Conservation (phyloP, 192 early-diverging fungal species). For the Coemansia sp. region DNA sequence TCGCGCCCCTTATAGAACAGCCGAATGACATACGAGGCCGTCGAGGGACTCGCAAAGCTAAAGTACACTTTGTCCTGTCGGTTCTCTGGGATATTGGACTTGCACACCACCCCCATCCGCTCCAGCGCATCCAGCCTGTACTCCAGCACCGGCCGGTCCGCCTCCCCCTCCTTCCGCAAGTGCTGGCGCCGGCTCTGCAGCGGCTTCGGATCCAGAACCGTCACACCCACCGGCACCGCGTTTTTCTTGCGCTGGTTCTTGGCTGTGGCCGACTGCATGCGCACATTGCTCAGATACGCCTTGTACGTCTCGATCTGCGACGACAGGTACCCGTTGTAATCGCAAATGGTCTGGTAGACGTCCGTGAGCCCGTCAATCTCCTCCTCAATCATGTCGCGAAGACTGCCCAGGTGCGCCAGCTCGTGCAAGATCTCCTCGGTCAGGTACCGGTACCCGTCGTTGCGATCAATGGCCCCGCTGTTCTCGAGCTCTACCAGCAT, state of each 20-base stretch:
- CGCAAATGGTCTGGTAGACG: slow-evolving; percentile 89
- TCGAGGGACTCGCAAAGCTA: slow-evolving; percentile 80
- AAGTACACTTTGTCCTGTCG: slow-evolving; percentile 86
- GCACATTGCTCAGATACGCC: slow-evolving; percentile 91
- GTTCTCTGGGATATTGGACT: slow-evolving; percentile 88
- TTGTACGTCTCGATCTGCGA: slow-evolving; percentile 92
- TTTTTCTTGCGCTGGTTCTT: slow-evolving; percentile 61
- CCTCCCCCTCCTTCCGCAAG: slow-evolving; percentile 6
- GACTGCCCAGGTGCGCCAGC: slow-evolving; percentile 84
- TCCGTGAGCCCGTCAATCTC: slow-evolving; percentile 75
- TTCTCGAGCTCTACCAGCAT: slow-evolving; percentile 87
- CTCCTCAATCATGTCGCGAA: slow-evolving; percentile 82
- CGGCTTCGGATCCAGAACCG: slow-evolving; percentile 51
- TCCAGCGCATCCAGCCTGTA: slow-evolving; percentile 82
- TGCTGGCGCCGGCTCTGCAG: slow-evolving; percentile 38
- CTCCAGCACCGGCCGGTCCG: slow-evolving; percentile 47
- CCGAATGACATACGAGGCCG: slow-evolving; percentile 87
- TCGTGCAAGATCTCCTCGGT: slow-evolving; percentile 89
- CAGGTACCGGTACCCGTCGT: slow-evolving; percentile 77
- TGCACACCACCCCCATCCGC: slow-evolving; percentile 88
- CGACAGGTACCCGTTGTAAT: slow-evolving; percentile 90
- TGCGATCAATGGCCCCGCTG: slow-evolving; percentile 67
- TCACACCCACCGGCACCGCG: slow-evolving; percentile 62
- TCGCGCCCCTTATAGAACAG: slow-evolving; percentile 90
- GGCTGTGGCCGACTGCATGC: slow-evolving; percentile 61